These are phyloP conservation scores for Pythium folliculosum DNA, from an alignment of 352 stramenopile species.

Conservation along the genomic window DNA sequence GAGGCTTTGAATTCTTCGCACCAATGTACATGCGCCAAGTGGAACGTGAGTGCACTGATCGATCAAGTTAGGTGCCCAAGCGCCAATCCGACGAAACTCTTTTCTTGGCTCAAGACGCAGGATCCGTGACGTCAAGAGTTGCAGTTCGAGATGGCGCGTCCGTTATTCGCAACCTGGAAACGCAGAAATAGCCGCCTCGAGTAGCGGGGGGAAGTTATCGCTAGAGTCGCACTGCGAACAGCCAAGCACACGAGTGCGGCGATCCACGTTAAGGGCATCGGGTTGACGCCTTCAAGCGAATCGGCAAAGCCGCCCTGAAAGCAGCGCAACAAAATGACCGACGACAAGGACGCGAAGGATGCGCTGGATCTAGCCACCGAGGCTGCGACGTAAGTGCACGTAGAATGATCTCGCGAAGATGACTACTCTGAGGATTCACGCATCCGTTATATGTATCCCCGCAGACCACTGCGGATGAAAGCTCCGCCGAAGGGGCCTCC, in stretches of 20 bases:
- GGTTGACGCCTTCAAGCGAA: background rate
- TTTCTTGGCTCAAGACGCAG: conserved; percentile 8
- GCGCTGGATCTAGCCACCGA: conserved; percentile 14
- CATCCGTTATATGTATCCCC: background rate
- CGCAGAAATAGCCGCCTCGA: background rate
- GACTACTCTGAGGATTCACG: background rate
- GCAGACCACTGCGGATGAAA: conserved; percentile 19
- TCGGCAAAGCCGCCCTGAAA: background rate
- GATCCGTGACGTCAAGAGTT: background rate
- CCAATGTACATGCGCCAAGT: background rate
- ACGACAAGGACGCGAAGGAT: conserved; percentile 29
- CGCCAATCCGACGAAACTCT: background rate
- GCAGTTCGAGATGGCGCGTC: conserved; percentile 5
- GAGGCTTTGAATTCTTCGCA: conserved; percentile 3
- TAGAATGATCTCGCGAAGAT: background rate
- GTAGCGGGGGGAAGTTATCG: background rate
- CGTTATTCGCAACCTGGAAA: conserved; percentile 3
- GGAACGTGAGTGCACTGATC: background rate
- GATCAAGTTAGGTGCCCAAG: too few relatives aligned
- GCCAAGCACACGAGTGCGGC: background rate
- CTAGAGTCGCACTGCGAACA: background rate
- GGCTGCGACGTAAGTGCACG: conserved; percentile 17
- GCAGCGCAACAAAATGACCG: conserved; percentile 7
- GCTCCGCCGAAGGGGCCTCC: conserved; percentile 28
- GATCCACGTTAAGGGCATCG: background rate